phyloP scores from a whole-genome alignment of 1,139 yeast species.

The Yamadazyma atmosphaerica region DNA sequence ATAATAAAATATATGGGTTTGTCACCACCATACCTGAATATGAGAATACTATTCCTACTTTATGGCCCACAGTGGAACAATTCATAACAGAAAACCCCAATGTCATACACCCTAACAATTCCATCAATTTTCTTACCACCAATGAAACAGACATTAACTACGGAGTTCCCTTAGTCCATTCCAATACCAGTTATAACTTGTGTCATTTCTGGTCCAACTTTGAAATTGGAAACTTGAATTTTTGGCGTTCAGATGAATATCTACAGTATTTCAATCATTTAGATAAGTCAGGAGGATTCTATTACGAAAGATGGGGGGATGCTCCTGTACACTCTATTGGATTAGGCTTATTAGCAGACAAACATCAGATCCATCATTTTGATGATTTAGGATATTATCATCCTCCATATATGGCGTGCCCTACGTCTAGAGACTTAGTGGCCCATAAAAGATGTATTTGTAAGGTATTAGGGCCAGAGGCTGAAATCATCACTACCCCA shows the following conservation, averaged over 20 bases:
- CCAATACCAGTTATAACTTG: constrained; percentile 66
- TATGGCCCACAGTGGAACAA: constrained; percentile 74
- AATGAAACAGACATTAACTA: constrained; percentile 41
- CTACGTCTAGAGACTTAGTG: constrained; percentile 51
- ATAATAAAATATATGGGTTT: constrained; percentile 44
- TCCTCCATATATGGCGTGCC: constrained; percentile 82
- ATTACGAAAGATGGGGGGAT: constrained; percentile 96
- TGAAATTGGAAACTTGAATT: constrained; percentile 80
- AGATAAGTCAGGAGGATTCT: constrained; percentile 79
- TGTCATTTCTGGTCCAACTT: constrained; percentile 98
- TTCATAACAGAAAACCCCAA: constrained; percentile 64
- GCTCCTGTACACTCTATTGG: constrained; percentile 95
- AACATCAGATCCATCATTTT: constrained; percentile 75
- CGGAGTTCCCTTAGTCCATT: constrained; percentile 15
- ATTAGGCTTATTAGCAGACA: constrained; percentile 64
- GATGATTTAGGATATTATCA: constrained; percentile 90
- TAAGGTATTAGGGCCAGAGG: constrained; percentile 35
- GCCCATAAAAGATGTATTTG: constrained; percentile 74
- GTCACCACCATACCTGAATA: constrained; percentile 46
- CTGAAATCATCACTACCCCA: constrained; percentile 34
- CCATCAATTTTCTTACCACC: constrained; percentile 70
- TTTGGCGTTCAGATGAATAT: constrained; percentile 74
- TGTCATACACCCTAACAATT: constrained; percentile 64
- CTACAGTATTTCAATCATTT: constrained; percentile 66
- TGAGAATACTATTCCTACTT: constrained; percentile 59